Base-by-base conservation (phyloP, 2,329 filamentous ascomycete genomes). In the Diaporthe citrichinensis region DNA sequence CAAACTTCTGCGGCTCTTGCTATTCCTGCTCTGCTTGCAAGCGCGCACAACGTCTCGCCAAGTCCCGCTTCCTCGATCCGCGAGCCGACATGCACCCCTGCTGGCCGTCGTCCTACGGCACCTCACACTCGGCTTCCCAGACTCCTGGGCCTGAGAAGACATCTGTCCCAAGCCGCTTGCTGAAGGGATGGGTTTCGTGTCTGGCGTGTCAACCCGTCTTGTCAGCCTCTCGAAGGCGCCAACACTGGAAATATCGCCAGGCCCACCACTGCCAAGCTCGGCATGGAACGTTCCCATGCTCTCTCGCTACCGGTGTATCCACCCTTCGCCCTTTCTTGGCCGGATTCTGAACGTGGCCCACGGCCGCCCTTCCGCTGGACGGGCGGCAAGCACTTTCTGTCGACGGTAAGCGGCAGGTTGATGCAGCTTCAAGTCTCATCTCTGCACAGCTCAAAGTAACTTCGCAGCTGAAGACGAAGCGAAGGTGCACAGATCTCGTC, bases 211-310 rank as follows among this genome's bases (percentile, higher is more conserved):
- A 20, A 20, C 46, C 31, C 28, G 14, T 53, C 31, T 39, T 69
- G 34, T 41, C 46, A 39, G 44, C 65, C 65, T 39, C 31, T 31
- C 25, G 34, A 55, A 2, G 31, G 34, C 65, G 36, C 46, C 34
- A 28, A 28, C 34, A 55, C 34, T 69, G 49, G 31, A 9, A 23
- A 41, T 28, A 55, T 9, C 12, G 49, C n/a, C n/a, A 41, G 34
- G 34, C 2, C 65, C 49, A 41, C n/a, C n/a, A 20, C 49, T 69
- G 65, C 65, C 65, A 55, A 69, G 65, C n/a, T 55, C 65, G 65
- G 46, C 34, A 69, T 69, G 65, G 49, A 55, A 55, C 65, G 34
- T 12, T 31, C n/a, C 65, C 49, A 53, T 41, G 65, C 46, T 28
- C 10, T 25, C 12, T 69, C 34, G 65, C 49, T 69, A 55, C 46